These are phyloP conservation scores for Synchytrium microbalum DNA, from an alignment of 371 early-diverging fungal genomes.

Conservation along the genomic window DNA sequence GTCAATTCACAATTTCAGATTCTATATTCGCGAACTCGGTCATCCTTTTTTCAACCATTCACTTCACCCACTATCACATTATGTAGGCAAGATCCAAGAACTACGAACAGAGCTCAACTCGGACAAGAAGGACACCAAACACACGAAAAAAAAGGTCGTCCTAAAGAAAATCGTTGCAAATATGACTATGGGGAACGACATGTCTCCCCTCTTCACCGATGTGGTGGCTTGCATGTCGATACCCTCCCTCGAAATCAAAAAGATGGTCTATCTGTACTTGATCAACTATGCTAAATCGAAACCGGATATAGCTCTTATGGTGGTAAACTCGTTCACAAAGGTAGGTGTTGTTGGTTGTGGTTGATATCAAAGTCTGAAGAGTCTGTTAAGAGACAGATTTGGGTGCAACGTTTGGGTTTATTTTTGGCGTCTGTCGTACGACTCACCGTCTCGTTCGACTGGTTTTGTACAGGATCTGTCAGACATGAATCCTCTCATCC, in stretches of 20 bases:
- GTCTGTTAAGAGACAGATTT: neutral
- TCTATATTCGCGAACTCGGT: too few relatives aligned
- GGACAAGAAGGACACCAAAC: constrained; percentile 84
- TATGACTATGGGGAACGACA: constrained; percentile 98
- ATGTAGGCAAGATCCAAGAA: constrained; percentile 88
- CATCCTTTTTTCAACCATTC: too few relatives aligned
- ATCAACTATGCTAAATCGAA: constrained; percentile 49
- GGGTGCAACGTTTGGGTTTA: too few relatives aligned
- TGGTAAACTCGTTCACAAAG: constrained; percentile 55
- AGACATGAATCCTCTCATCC: constrained; percentile 86
- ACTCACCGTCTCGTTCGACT: constrained; percentile 11
- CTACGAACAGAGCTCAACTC: constrained; percentile 82
- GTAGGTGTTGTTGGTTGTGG: constrained; percentile 15
- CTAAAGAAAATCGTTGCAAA: constrained; percentile 95
- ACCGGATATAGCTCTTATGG: constrained; percentile 83
- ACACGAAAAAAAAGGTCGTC: constrained; percentile 77
- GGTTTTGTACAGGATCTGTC: constrained; percentile 49
- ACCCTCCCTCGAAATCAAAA: constrained; percentile 69
- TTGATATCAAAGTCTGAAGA: neutral
- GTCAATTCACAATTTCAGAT: too few relatives aligned
- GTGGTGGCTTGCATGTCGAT: constrained; percentile 55
- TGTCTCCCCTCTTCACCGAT: constrained; percentile 78
- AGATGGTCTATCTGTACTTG: constrained; percentile 69
- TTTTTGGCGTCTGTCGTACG: too few relatives aligned
- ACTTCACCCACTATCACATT: too few relatives aligned